Evolutionary conservation across 306 rosid genomes (phyloP).

Genomic region (Vachellia collinsii): DNA sequence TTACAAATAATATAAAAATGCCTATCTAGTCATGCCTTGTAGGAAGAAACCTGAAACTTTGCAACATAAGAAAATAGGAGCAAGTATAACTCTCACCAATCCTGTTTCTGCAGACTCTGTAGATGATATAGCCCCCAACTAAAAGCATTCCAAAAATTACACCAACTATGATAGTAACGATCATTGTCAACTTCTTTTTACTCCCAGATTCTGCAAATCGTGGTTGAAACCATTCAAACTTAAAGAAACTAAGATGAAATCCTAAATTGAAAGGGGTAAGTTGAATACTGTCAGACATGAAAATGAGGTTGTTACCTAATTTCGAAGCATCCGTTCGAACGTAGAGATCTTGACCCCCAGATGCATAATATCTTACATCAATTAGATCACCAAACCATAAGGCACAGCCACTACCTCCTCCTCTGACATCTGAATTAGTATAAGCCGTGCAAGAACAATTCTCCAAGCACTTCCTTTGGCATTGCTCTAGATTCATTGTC

Average conservation of each 20-base stretch:
- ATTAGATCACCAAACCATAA: slow-evolving; percentile 13
- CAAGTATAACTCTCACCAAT: background rate
- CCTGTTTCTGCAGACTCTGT: background rate
- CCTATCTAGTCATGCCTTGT: background rate
- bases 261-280: background rate
- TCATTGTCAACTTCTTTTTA: background rate
- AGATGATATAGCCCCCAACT: background rate
- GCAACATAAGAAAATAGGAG: background rate
- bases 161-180: background rate
- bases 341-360: background rate
- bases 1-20: too few species aligned
- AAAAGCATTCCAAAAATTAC: background rate
- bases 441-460: slow-evolving; percentile 16
- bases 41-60: background rate
- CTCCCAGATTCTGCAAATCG: background rate
- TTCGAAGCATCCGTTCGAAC: background rate
- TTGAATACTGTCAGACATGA: too few species aligned
- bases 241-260: background rate
- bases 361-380: background rate
- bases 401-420: background rate
- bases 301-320: background rate
- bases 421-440: background rate
- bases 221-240: background rate
- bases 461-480: background rate
- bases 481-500: background rate